Base-by-base conservation (phyloP, 2,329 filamentous ascomycete species). In the Leptographium galeiforme region DNA sequence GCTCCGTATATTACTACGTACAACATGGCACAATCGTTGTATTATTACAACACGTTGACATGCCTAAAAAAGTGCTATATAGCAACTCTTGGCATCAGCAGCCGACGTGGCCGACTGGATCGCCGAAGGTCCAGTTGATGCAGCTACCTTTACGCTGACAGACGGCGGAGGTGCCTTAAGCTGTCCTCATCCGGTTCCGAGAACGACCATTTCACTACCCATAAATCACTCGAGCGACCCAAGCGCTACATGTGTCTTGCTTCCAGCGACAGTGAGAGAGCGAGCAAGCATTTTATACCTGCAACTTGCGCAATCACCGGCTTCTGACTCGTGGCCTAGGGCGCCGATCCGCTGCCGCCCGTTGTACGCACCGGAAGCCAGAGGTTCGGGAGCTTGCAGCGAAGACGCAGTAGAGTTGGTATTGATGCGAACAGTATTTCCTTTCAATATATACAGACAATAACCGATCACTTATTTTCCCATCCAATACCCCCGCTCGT, bases 401-500 rank as follows among this genome's bases (percentile, higher is more conserved):
- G 11, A 39, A 33, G n/a, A 39, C n/a, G 30, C 13, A 33, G 30
- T 3, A 25, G 25, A 25, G 25, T 25, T 25, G 25, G 25, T 25
- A 25, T 25, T 25, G 25, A 25, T 5, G 25, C 25, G 25, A 25
- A 25, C 25, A 25, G 25, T 5, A 25, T 25, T 25, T 5, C 5
- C 25, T 25, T 25, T 5, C 25, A 25, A 25, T 25, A 25, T 25
- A 25, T n/a, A n/a, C n/a, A n/a, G 7, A 34, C 11, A 10, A 10
- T 8, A 10, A 10, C 8, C 12, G 2, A 13, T 10, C 34, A 10
- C 34, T 8, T 10, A 8, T 8, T 6, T 10, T 45, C 43, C 56
- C 54, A 56, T 56, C 57, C 57, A 59, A 8, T 50, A 48, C 12
- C 47, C 46, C 53, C 57, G 43, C 39, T 59, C 57, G 8, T 53